These are phyloP conservation scores for Candida bentonensis DNA, from an alignment of 805 yeast species.

Conservation along the genomic window DNA sequence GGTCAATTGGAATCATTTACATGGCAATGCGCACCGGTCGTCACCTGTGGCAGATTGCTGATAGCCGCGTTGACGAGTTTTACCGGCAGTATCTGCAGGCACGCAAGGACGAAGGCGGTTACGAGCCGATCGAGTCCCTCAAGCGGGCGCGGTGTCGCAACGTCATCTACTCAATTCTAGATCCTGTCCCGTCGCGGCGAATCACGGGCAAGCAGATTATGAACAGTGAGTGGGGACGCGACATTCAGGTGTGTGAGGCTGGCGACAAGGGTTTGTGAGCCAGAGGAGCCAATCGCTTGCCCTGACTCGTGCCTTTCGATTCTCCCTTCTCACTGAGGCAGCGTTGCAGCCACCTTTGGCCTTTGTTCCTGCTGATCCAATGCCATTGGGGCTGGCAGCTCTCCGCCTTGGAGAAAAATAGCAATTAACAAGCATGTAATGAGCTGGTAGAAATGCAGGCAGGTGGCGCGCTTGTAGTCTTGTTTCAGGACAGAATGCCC, in stretches of 20 bases:
- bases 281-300: too few relatives aligned
- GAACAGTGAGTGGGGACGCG: conserved; percentile 93
- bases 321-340: too few relatives aligned
- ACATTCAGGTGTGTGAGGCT: conserved; percentile 64
- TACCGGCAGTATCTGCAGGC: conserved; percentile 61
- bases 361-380: too few relatives aligned
- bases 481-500: too few relatives aligned
- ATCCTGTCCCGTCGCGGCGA: conserved; percentile 79
- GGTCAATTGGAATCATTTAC: conserved; percentile 78
- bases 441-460: too few relatives aligned
- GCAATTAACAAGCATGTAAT: too few relatives aligned
- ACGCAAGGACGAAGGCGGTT: conserved; percentile 72
- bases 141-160: conserved; percentile 83
- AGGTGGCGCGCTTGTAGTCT: too few relatives aligned
- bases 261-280: conserved; percentile 30
- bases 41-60: conserved; percentile 80
- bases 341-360: too few relatives aligned
- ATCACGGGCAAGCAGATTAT: conserved; percentile 79
- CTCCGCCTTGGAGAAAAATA: too few relatives aligned
- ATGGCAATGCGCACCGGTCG: conserved; percentile 81
- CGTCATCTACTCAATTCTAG: conserved; percentile 84
- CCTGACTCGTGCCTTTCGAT: too few relatives aligned
- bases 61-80: conserved; percentile 62
- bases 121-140: conserved; percentile 77
- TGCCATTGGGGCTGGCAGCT: too few relatives aligned